Evolutionary conservation across 257 asterid species (phyloP).

Genomic region (Solanum habrochaites): DNA sequence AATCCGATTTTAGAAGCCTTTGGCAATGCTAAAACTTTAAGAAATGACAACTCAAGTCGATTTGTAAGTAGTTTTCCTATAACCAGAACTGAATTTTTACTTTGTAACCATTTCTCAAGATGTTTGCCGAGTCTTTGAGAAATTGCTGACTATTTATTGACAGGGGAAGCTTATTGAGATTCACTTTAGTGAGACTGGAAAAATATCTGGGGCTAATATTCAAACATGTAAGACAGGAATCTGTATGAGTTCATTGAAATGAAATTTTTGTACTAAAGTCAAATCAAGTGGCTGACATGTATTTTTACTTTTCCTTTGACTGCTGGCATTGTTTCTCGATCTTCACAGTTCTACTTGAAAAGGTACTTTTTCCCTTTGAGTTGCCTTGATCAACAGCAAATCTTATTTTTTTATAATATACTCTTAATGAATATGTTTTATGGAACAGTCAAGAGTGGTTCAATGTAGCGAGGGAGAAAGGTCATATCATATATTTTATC

Average conservation of each 20-base stretch:
- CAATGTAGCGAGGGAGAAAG: slow-evolving; percentile 93
- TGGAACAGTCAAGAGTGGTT: slow-evolving; percentile 91
- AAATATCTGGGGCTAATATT: slow-evolving; percentile 91
- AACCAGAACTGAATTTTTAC: neutral
- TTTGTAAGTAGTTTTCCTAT: slow-evolving; percentile 55
- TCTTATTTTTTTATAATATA: neutral
- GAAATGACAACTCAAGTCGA: slow-evolving; percentile 99
- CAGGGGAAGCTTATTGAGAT: slow-evolving; percentile 99
- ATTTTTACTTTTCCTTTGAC: slow-evolving; percentile 17
- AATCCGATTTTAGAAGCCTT: slow-evolving; percentile 98
- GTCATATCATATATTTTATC: slow-evolving; percentile 97
- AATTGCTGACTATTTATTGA: slow-evolving; percentile 1
- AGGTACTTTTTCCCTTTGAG: slow-evolving; percentile 43
- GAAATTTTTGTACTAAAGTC: neutral
- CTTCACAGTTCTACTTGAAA: slow-evolving; percentile 82
- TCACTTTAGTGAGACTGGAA: slow-evolving; percentile 98
- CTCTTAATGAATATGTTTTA: slow-evolving; percentile 6
- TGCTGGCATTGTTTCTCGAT: slow-evolving; percentile 10
- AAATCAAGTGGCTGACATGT: slow-evolving; percentile 7
- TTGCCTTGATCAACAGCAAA: neutral
- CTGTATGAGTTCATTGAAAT: slow-evolving; percentile 6
- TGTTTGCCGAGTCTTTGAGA: neutral
- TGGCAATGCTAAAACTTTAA: slow-evolving; percentile 93
- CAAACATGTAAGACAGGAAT: slow-evolving; percentile 75
- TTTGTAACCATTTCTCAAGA: neutral